Evolutionary conservation across 225 moss, liverwort and hornwort species (phyloP).

Genomic region (Physcomitrellopsis africana): DNA sequence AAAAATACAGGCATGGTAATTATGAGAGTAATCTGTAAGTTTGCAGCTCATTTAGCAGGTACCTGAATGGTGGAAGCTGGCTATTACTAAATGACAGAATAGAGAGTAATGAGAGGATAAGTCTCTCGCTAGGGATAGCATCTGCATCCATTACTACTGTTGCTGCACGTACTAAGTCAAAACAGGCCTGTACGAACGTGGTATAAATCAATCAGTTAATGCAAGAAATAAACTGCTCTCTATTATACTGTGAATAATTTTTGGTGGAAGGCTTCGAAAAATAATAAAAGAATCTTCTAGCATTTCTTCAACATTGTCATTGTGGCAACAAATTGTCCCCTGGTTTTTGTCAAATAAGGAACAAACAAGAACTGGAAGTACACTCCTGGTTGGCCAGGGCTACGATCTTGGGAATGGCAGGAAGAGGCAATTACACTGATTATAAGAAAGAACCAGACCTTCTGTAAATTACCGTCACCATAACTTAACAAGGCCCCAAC

Average conservation of each 20-base stretch:
- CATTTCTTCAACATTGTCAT: slow-evolving; percentile 18
- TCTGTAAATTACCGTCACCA: slow-evolving; percentile 70
- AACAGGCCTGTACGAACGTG: slow-evolving; percentile 67
- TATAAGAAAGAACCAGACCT: slow-evolving; percentile 46
- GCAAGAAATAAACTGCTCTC: not conserved
- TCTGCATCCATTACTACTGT: slow-evolving; percentile 85
- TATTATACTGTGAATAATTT: slow-evolving; percentile 5
- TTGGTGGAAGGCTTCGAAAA: slow-evolving; percentile 11
- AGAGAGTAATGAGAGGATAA: slow-evolving; percentile 73
- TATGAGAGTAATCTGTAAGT: not conserved
- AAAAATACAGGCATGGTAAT: not conserved
- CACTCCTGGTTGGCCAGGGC: not conserved
- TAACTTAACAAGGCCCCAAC: slow-evolving; percentile 74
- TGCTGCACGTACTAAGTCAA: slow-evolving; percentile 80
- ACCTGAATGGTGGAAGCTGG: slow-evolving; percentile 73
- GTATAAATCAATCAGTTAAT: slow-evolving; percentile 25
- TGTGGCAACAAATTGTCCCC: slow-evolving; percentile 17
- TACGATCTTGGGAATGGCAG: slow-evolving; percentile 2
- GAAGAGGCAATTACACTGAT: not conserved
- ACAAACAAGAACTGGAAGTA: not conserved
- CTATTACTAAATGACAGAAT: slow-evolving; percentile 64
- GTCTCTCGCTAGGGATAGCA: slow-evolving; percentile 84
- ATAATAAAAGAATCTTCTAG: slow-evolving; percentile 21
- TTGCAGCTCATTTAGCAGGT: slow-evolving; percentile 6
- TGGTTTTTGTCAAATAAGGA: slow-evolving; percentile 12